Conservation (phyloP, 768 basidiomycete species). For the Tricholoma sp. region DNA sequence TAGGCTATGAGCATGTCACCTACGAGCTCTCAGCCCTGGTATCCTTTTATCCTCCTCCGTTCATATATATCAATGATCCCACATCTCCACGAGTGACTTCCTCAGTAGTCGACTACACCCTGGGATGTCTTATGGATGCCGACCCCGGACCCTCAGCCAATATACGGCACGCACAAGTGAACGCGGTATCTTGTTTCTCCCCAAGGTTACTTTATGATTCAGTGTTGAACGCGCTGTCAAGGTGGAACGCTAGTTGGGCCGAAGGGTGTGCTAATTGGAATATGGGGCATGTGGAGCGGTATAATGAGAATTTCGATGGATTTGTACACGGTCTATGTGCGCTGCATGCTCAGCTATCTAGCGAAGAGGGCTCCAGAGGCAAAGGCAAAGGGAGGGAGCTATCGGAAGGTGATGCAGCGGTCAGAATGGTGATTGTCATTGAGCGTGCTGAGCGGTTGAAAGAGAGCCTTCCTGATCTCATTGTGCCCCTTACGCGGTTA, state of each 20-base stretch:
- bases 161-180: slow-evolving; percentile 40
- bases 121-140: slow-evolving; percentile 18
- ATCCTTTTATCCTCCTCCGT: slow-evolving; percentile 47
- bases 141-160: slow-evolving; percentile 17
- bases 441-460: slow-evolving; percentile 66
- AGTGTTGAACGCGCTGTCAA: slow-evolving; percentile 54
- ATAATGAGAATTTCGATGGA: slow-evolving; percentile 61
- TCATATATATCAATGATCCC: slow-evolving; percentile 64
- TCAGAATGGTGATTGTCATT: slow-evolving; percentile 55
- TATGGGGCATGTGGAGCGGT: slow-evolving; percentile 33
- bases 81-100: slow-evolving; percentile 42
- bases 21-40: slow-evolving; percentile 33
- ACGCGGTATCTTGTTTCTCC: slow-evolving; percentile 58
- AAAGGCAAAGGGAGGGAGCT: slow-evolving; percentile 23
- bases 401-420: slow-evolving; percentile 16
- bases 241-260: slow-evolving; percentile 54
- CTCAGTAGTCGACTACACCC: slow-evolving; percentile 34
- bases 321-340: slow-evolving; percentile 65
- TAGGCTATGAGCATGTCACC: slow-evolving; percentile 16
- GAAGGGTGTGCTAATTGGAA: slow-evolving; percentile 60
- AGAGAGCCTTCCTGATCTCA: slow-evolving; percentile 55
- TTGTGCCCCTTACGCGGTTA: slow-evolving; percentile 68
- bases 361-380: slow-evolving; percentile 6
- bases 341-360: slow-evolving; percentile 23
- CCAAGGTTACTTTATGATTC: slow-evolving; percentile 62